Evolutionary conservation across 2,329 filamentous ascomycete species (phyloP).

Genomic region (Tolypocladium ophioglossoides): DNA sequence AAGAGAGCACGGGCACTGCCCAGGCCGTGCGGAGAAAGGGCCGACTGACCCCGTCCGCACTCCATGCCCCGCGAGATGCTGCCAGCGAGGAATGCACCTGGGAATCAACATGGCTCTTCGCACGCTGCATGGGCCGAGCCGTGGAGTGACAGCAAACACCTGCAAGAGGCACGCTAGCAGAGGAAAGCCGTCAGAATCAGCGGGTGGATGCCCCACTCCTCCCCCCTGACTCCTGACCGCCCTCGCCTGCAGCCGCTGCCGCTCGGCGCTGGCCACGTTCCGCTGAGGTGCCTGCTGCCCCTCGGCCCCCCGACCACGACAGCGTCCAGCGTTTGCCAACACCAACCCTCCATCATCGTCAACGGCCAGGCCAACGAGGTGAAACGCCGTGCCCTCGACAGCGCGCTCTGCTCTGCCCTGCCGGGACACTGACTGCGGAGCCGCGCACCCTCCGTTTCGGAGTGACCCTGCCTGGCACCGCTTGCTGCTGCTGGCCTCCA

Average conservation of each 20-base stretch:
- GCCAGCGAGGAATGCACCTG: neutral
- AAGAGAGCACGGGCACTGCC: neutral
- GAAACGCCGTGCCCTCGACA: neutral
- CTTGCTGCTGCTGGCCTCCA: neutral
- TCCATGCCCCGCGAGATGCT: neutral
- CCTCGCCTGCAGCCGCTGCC: neutral
- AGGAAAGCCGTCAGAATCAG: neutral
- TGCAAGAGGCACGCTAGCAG: neutral
- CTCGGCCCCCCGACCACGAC: neutral
- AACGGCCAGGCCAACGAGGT: neutral
- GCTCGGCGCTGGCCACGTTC: neutral
- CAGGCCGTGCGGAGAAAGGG: neutral
- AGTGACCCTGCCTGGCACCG: neutral
- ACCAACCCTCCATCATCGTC: neutral
- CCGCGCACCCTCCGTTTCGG: neutral
- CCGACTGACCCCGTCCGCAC: neutral
- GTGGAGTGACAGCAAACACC: too few species aligned
- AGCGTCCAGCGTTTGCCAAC: neutral
- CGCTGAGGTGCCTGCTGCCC: neutral
- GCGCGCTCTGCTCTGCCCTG: neutral
- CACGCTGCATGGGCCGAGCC: too few species aligned
- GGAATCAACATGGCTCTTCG: neutral
- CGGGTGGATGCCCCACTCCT: neutral
- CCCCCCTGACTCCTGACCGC: neutral
- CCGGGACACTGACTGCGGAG: neutral